Base-by-base conservation (phyloP, 495 filamentous ascomycete genomes). In the Bacidia rubella region DNA sequence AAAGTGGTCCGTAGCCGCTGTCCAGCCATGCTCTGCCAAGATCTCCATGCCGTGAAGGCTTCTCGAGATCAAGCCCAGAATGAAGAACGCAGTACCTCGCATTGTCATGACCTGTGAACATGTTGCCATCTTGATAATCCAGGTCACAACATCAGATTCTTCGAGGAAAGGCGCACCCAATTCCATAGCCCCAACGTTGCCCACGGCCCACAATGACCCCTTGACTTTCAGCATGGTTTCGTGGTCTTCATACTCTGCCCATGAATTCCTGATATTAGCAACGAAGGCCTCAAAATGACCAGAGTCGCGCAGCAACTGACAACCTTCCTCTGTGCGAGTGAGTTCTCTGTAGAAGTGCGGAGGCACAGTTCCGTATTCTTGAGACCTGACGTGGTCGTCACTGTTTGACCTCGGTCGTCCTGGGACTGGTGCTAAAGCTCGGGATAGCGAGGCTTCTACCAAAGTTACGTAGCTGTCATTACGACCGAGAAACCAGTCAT, bases 111-210 rank as follows among this genome's bases (percentile, higher is more conserved):
- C 86, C 55, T 87, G 82, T 39, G 90, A 88, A 54, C 70, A 71
- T 60, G 93, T 81, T 2, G 92, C 93, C 63, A 98, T 95, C 58
- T 76, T 70, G 49, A 96, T 79, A 42, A 97, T 88, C 52, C 80
- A 76, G 61, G 81, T 75, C 23, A 96, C 85, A 25, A 96, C 86
- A 53, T 95, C 85, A 41, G 80, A 80, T 50, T 82, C 82, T 63
- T 90, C 87, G 2, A 98, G 74, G 66, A 98, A 98, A 0, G 87
- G 86, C 0, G 89, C 92, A 1, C 93, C 92, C 26, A 96, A 79
- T 59, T 95, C 90, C 93, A 98, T 98, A 2, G 88, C 95, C 0
- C 92, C 92, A 44, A 98, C 88, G 61, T 98, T 98, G 23, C 93
- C 92, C 9, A 98, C 87, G 0, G 92, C 92, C 92, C 92, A 98